phyloP scores from a whole-genome alignment of 1,284 basidiomycete species.

The Cryptococcus sp. region DNA sequence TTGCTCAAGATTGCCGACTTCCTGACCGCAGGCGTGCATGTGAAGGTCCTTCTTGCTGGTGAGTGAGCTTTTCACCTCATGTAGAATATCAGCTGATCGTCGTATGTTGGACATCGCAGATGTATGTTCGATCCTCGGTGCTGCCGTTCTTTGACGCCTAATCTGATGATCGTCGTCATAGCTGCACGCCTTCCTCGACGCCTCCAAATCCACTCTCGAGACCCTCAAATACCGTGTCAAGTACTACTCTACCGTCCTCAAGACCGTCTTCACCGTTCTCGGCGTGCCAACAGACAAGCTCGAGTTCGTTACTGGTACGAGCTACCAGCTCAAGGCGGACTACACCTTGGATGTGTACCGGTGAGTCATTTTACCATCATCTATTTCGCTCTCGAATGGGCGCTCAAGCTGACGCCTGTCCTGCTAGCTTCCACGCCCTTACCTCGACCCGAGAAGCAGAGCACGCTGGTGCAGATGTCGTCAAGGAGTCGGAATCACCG shows the following conservation, averaged over 20 bases:
- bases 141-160: neutral
- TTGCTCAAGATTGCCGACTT: conserved; percentile 97
- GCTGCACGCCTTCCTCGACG: conserved; percentile 99
- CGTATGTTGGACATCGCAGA: neutral
- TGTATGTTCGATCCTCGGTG: conserved; percentile 7
- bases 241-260: conserved; percentile 85
- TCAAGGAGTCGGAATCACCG: conserved; percentile 94
- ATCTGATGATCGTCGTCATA: conserved; percentile 42
- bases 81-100: neutral
- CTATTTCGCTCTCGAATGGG: too few relatives aligned
- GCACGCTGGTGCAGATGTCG: conserved; percentile 98
- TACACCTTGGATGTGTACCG: conserved; percentile 95
- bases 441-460: conserved; percentile 93
- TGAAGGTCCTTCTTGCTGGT: conserved; percentile 89
- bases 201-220: conserved; percentile 95
- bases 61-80: conserved; percentile 26
- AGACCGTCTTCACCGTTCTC: conserved; percentile 79
- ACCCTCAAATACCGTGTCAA: conserved; percentile 84
- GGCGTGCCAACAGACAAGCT: conserved; percentile 87
- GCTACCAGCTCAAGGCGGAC: conserved; percentile 84
- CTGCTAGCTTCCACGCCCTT: conserved; percentile 68
- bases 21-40: conserved; percentile 83
- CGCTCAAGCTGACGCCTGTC: conserved; percentile 1
- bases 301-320: conserved; percentile 75
- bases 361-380: conserved; percentile 23